Conservation (phyloP, 2,329 filamentous ascomycete genomes). For the Dryadomyces quercivorus region DNA sequence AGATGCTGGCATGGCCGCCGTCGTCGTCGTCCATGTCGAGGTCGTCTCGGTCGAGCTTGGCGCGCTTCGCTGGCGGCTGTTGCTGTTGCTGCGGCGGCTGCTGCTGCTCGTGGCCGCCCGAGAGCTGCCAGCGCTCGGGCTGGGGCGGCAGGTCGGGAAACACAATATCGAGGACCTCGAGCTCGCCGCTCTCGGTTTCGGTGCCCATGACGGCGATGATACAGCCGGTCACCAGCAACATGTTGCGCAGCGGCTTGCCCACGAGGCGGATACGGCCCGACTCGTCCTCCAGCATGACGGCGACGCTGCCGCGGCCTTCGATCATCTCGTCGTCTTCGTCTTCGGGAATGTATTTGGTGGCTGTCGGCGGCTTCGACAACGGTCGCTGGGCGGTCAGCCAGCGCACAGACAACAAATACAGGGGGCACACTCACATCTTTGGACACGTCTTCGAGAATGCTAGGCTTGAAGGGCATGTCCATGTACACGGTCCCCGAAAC, state of each 20-base stretch:
- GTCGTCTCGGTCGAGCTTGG: conserved; percentile 24
- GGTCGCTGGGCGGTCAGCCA: conserved; percentile 4
- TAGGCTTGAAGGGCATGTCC: conserved; percentile 93
- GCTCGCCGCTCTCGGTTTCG: conserved; percentile 82
- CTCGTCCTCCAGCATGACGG: conserved; percentile 82
- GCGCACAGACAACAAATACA: conserved; percentile 29
- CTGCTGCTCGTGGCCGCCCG: conserved; percentile 23
- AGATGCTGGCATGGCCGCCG: conserved; percentile 18
- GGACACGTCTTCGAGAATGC: conserved; percentile 86
- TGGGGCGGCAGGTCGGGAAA: conserved; percentile 79
- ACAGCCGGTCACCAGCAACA: conserved; percentile 79
- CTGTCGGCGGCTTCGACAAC: conserved; percentile 43
- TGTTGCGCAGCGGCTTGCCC: conserved; percentile 53
- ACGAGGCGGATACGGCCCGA: conserved; percentile 76
- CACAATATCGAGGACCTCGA: conserved; percentile 83
- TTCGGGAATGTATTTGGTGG: conserved; percentile 62
- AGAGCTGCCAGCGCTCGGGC: conserved; percentile 63
- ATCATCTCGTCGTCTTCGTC: conserved; percentile 41
- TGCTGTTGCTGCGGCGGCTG: conserved; percentile 14
- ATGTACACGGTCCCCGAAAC: conserved; percentile 91
- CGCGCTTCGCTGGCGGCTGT: conserved; percentile 10
- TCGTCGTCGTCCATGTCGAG: conserved; percentile 43
- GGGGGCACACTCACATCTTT: conserved; percentile 52
- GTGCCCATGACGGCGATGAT: conserved; percentile 92
- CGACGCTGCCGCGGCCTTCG: conserved; percentile 12